Percentiles rank a stretch among this genome's conserved stretches.
Conservation (phyloP, 176 grass and related monocot species). For the Raddia distichophylla region DNA sequence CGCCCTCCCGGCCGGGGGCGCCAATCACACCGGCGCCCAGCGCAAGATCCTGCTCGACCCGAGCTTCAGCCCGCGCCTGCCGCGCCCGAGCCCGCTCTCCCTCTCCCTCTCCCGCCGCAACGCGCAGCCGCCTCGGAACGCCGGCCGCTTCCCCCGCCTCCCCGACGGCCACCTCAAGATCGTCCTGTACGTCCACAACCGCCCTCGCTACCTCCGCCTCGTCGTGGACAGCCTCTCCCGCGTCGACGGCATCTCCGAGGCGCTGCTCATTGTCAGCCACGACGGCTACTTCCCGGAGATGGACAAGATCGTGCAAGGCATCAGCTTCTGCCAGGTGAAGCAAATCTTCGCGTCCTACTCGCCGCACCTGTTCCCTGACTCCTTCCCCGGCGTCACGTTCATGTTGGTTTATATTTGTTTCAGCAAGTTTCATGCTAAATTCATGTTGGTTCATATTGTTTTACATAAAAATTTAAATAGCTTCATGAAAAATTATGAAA, state of each 20-base stretch:
- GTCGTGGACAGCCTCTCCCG: slow-evolving; percentile 76
- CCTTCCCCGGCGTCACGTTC: slow-evolving; percentile 74
- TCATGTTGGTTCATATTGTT: no score
- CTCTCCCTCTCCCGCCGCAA: slow-evolving; percentile 75
- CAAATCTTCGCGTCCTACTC: slow-evolving; percentile 92
- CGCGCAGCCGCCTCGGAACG: slow-evolving; percentile 71
- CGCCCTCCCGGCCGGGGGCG: slow-evolving; percentile 5
- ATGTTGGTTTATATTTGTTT: no score
- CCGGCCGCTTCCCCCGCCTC: slow-evolving; percentile 53
- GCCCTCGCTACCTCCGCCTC: slow-evolving; percentile 75
- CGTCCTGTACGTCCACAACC: slow-evolving; percentile 92
- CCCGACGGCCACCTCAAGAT: slow-evolving; percentile 69
- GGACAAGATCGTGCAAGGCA: slow-evolving; percentile 76
- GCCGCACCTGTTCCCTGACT: slow-evolving; percentile 75
- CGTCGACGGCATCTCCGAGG: slow-evolving; percentile 82
- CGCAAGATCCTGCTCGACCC: slow-evolving; percentile 60
- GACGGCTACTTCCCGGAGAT: slow-evolving; percentile 90
- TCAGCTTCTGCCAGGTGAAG: slow-evolving; percentile 93
- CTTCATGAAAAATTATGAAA: no score
- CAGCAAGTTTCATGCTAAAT: no score
- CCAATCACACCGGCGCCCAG: slow-evolving; percentile 27
- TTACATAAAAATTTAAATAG: no score
- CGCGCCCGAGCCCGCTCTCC: slow-evolving; percentile 74
- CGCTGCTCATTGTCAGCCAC: slow-evolving; percentile 88
- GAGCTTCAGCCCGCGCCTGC: slow-evolving; percentile 60